Conservation (phyloP, 1,139 yeast genomes). For the Saccharomyces hybrid region DNA sequence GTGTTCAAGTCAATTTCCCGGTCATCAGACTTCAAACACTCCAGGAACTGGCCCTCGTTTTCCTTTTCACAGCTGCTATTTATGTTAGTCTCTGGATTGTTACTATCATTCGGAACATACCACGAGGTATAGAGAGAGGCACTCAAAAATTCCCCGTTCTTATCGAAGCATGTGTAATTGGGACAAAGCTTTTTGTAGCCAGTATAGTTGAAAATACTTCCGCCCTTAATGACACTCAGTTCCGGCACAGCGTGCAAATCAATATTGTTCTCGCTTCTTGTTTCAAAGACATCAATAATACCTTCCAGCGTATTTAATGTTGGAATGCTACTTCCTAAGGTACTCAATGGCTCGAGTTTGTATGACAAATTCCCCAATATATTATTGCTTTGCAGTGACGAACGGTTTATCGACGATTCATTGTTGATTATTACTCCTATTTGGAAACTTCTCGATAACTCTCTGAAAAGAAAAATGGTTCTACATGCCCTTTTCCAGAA, state of each 20-base stretch:
- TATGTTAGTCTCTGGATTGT: slow-evolving; percentile 4
- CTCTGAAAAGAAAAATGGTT: slow-evolving; percentile 25
- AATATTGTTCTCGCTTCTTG: slow-evolving; percentile 16
- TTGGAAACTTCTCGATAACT: slow-evolving; percentile 21
- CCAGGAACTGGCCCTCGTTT: neutral
- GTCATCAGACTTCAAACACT: neutral
- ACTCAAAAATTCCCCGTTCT: slow-evolving; percentile 30
- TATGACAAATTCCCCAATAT: slow-evolving; percentile 21
- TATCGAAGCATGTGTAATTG: slow-evolving; percentile 27
- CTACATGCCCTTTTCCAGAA: slow-evolving; percentile 31
- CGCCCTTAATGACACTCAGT: slow-evolving; percentile 24
- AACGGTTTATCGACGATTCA: slow-evolving; percentile 13
- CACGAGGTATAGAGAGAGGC: slow-evolving; percentile 30
- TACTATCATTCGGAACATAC: slow-evolving; percentile 12
- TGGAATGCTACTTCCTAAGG: neutral
- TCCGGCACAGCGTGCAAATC: slow-evolving; percentile 18
- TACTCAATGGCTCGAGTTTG: slow-evolving; percentile 10
- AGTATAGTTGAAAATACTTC: slow-evolving; percentile 26
- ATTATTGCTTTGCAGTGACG: slow-evolving; percentile 8
- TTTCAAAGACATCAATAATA: slow-evolving; percentile 16
- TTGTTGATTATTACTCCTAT: slow-evolving; percentile 18
- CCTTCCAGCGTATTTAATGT: slow-evolving; percentile 3
- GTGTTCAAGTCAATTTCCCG: slow-evolving; percentile 32
- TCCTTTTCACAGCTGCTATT: neutral
- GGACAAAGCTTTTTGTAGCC: slow-evolving; percentile 29